Evolutionary conservation across 768 basidiomycete species (phyloP).

Genomic region (Hysterangium stoloniferum): DNA sequence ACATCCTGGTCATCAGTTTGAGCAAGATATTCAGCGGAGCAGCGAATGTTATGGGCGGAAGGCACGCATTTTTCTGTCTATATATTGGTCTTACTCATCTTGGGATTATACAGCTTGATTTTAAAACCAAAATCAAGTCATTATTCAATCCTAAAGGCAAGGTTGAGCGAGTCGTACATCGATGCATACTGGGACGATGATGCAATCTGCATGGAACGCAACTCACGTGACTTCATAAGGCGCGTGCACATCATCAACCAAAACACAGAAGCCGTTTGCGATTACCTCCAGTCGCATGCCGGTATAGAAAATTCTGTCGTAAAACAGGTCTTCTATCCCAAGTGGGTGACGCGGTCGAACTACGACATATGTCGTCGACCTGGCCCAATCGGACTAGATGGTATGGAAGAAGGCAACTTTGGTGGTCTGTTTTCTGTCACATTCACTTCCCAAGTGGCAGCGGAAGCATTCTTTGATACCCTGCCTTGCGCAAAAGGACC

Average conservation of each 20-base stretch:
- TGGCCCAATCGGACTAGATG: slow-evolving; percentile 4
- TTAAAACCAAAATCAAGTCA: slow-evolving; percentile 36
- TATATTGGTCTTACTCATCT: background rate
- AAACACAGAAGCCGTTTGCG: slow-evolving; percentile 39
- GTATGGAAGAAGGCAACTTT: slow-evolving; percentile 25
- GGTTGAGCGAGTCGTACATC: slow-evolving; percentile 31
- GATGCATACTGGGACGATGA: slow-evolving; percentile 43
- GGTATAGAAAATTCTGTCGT: slow-evolving; percentile 22
- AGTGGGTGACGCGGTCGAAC: slow-evolving; percentile 35
- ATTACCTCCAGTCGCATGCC: slow-evolving; percentile 29
- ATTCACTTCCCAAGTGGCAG: slow-evolving; percentile 34
- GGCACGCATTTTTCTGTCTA: slow-evolving; percentile 26
- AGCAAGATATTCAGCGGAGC: slow-evolving; percentile 49
- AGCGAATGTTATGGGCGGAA: slow-evolving; percentile 48
- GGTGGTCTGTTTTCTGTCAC: slow-evolving; percentile 38
- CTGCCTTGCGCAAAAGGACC: slow-evolving; percentile 44
- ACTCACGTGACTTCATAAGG: slow-evolving; percentile 40
- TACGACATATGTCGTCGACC: slow-evolving; percentile 25
- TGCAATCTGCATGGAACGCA: slow-evolving; percentile 46
- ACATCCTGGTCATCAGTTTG: slow-evolving; percentile 42
- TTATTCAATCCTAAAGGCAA: slow-evolving; percentile 30
- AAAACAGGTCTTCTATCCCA: slow-evolving; percentile 40
- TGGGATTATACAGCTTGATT: slow-evolving; percentile 35
- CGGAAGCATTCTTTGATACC: slow-evolving; percentile 36
- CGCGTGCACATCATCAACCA: slow-evolving; percentile 36